Evolutionary conservation across 129 eudicot genomes (phyloP), one percentile per base, ranked within the genome.

Genomic region (Centrapalus pauciflorus): DNA sequence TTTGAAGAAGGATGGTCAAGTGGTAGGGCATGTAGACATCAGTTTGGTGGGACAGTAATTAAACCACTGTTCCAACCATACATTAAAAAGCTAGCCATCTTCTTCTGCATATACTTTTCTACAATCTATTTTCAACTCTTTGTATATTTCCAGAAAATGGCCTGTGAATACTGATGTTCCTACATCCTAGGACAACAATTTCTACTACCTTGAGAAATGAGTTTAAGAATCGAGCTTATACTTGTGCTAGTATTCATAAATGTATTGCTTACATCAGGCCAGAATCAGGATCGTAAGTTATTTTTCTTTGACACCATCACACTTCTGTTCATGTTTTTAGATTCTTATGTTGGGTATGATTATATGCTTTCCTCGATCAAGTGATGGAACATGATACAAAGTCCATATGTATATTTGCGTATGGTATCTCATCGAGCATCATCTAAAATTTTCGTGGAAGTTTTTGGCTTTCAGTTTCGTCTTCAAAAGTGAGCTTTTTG

Each of bases 211-310:
- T 33, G 54, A 71, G 68, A 64, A 33, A 77, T 77, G 77, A 19
- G 35, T 24, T 52, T 55, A 55, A 64, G 68, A 77, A 50, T 19
- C 11, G 43, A 35, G 64, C 77, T 45, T 55, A 64, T 77, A 37
- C 34, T 77, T 63, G 41, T 77, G 73, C 63, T 55, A 33, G 5
- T 56, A 71, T 57, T 34, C 77, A n/a, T 65, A 26, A 72, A 64
- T 28, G 45, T 71, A 20, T 65, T 46, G 73, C 69, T 71, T 27
- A 66, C 73, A 70, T 71, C 73, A 43, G 73, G 48, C 64, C 77
- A 70, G 64, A 64, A 33, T 71, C 56, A 12, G 24, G 82, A 77
- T 64, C 0, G 82, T 77, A 71, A 64, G 81, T 64, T 33, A 35
- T 27, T 61, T 32, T 11, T 55, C 57, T 40, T 51, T 12, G 28